A percentile compares a stretch with the other conserved stretches of the same genome.
phyloP scores from a whole-genome alignment of 2,329 filamentous ascomycete species.

The Fusarium luffae region DNA sequence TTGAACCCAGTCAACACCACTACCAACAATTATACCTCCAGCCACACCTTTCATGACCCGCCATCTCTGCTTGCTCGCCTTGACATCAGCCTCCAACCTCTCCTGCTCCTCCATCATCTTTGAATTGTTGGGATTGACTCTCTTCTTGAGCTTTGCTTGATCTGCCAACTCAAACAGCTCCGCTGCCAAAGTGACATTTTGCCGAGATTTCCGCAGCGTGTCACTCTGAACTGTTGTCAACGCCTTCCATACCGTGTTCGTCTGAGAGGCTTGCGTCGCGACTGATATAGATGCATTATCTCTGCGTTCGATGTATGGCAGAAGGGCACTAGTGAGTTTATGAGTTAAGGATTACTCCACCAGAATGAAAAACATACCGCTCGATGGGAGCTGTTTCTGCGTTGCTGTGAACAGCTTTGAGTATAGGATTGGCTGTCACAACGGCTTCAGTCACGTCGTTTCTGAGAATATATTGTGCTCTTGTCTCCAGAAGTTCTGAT shows the following conservation, averaged over 20 bases:
- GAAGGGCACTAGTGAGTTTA: constrained; percentile 66
- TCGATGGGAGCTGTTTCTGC: constrained; percentile 73
- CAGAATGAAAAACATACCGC: constrained; percentile 61
- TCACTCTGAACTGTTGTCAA: constrained; percentile 69
- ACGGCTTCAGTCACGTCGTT: constrained; percentile 76
- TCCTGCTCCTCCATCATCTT: constrained; percentile 66
- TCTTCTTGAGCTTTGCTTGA: constrained; percentile 63
- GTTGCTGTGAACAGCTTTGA: constrained; percentile 80
- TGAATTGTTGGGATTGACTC: constrained; percentile 64
- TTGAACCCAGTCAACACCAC: constrained; percentile 83
- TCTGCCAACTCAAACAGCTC: constrained; percentile 72
- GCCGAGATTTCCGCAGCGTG: constrained; percentile 64
- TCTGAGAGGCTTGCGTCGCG: constrained; percentile 66
- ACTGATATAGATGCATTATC: constrained; percentile 74
- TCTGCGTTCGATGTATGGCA: constrained; percentile 73
- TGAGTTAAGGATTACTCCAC: constrained; percentile 9
- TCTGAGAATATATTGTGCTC: constrained; percentile 75
- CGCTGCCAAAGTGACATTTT: constrained; percentile 72
- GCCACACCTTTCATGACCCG: constrained; percentile 80
- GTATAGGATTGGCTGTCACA: constrained; percentile 77
- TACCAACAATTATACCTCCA: constrained; percentile 82
- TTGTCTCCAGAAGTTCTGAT: constrained; percentile 74
- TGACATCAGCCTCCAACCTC: constrained; percentile 68
- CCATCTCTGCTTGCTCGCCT: constrained; percentile 73
- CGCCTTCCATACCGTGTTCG: constrained; percentile 62